Evolutionary conservation across 345 rosid genomes (phyloP), one percentile per base, ranked within the genome.

Genomic region (Abelmoschus esculentus): DNA sequence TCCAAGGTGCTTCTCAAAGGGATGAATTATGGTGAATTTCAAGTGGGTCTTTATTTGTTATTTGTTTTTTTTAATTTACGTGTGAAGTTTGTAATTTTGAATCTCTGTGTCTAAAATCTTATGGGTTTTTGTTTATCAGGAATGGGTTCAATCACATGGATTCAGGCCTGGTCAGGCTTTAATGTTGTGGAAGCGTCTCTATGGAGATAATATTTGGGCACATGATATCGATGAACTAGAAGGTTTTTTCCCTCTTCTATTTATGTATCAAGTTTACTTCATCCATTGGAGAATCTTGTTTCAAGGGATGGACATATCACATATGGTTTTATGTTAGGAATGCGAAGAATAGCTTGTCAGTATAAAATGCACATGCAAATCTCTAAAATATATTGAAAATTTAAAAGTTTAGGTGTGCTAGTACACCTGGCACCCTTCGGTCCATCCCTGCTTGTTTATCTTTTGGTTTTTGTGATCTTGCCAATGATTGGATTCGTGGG

Each of bases 181-280:
- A 82, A 93, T 91, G 97, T 80, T 93, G 56, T 89, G 98, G 96
- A 93, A 91, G 80, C 87, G 96, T 34, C 71, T 93, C n/a, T 93
- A 93, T 74, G 89, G 88, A 59, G 84, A 89, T 71, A 68, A 75
- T 63, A 80, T 85, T 38, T 93, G 95, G 95, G 97, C 95, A 1
- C 81, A 85, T 44, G 46, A 66, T 72, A 71, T 71, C 61, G 86
- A 89, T 67, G 91, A 88, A 68, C 76, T 93, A 26, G 80, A 91
- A 83, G 98, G 98, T 90, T 62, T 7, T 64, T 47, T 18, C 8
- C 3, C 74, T 36, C 9, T 28, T 34, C 44, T 22, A n/a, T n/a
- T n/a, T 28, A 12, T 14, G 4, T n/a, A 12, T n/a, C 0, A 65
- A 70, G 4, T 53, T 5, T 4, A 2, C 13, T 49, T 26, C 11